A percentile compares a stretch with the other conserved stretches of the same genome.
Evolutionary conservation across 2,329 filamentous ascomycete species (phyloP).

Genomic region (Colletotrichum lupini): DNA sequence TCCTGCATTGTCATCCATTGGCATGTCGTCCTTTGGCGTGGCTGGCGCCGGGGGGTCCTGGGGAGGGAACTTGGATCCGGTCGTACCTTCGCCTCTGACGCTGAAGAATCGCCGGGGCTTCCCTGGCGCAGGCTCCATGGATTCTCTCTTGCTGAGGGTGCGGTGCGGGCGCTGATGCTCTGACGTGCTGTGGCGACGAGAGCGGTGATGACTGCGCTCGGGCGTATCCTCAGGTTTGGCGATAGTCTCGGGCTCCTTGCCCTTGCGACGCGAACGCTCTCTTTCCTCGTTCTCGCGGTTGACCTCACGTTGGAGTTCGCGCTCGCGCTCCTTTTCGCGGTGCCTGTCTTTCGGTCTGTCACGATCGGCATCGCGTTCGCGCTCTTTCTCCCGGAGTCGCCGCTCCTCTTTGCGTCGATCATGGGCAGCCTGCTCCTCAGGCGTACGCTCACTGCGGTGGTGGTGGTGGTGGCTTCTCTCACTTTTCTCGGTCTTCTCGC

Average conservation of each 20-base stretch:
- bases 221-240: slow-evolving; percentile 19
- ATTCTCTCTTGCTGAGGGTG: slow-evolving; percentile 41
- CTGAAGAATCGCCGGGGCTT: slow-evolving; percentile 55
- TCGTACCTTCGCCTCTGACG: slow-evolving; percentile 50
- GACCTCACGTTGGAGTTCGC: slow-evolving; percentile 31
- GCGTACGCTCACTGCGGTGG: slow-evolving; percentile 47
- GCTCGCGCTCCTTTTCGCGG: slow-evolving; percentile 41
- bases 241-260: slow-evolving; percentile 44
- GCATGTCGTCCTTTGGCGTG: slow-evolving; percentile 34
- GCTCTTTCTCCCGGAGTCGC: not conserved
- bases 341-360: slow-evolving; percentile 20
- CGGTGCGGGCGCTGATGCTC: slow-evolving; percentile 43
- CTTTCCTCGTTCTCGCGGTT: slow-evolving; percentile 12
- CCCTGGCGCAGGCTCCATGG: slow-evolving; percentile 36
- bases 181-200: slow-evolving; percentile 55
- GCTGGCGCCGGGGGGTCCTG: slow-evolving; percentile 35
- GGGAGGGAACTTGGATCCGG: slow-evolving; percentile 37
- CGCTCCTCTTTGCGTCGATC: slow-evolving; percentile 55
- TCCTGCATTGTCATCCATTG: slow-evolving; percentile 36
- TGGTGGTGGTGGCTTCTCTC: not conserved
- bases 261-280: slow-evolving; percentile 43
- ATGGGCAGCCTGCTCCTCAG: slow-evolving; percentile 62
- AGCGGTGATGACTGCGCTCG: slow-evolving; percentile 49
- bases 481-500: slow-evolving; percentile 17
- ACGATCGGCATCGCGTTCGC: not conserved